Conservation (phyloP, 768 basidiomycete genomes). For the Termitomyces sp. region DNA sequence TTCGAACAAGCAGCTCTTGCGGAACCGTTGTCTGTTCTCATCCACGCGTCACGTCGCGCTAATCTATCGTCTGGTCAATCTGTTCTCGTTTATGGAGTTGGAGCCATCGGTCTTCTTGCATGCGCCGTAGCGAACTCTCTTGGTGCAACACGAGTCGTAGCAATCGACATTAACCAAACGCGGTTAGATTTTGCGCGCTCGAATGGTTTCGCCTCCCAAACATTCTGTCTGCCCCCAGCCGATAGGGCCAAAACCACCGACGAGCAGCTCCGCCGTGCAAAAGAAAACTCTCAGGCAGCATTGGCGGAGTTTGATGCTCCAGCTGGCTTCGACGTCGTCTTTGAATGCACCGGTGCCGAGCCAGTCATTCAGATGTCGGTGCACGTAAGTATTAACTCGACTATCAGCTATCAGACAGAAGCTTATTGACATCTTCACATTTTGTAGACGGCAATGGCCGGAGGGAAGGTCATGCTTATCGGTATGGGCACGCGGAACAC, state of each 20-base stretch:
- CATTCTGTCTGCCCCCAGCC: slow-evolving; percentile 55
- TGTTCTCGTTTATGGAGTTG: slow-evolving; percentile 88
- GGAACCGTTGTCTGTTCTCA: slow-evolving; percentile 90
- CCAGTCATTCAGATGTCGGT: slow-evolving; percentile 88
- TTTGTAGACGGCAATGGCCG: slow-evolving; percentile 75
- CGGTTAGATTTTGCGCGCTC: slow-evolving; percentile 75
- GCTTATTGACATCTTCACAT: slow-evolving; percentile 15
- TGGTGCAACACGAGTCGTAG: slow-evolving; percentile 72
- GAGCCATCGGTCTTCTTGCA: slow-evolving; percentile 90
- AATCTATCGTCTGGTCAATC: slow-evolving; percentile 49
- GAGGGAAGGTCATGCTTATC: slow-evolving; percentile 89
- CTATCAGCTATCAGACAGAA: neutral
- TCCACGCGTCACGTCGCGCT: slow-evolving; percentile 56
- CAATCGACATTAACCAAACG: slow-evolving; percentile 80
- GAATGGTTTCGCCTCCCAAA: slow-evolving; percentile 74
- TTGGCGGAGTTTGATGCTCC: slow-evolving; percentile 53
- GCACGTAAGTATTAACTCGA: slow-evolving; percentile 56
- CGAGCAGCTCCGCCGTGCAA: slow-evolving; percentile 57
- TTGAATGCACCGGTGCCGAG: slow-evolving; percentile 95
- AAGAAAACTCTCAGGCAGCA: slow-evolving; percentile 48
- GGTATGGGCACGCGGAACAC: slow-evolving; percentile 92
- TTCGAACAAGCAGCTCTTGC: slow-evolving; percentile 86
- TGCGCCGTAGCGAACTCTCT: slow-evolving; percentile 71
- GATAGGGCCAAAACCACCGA: slow-evolving; percentile 50
- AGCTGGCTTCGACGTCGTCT: slow-evolving; percentile 89